Conservation (phyloP, 768 basidiomycete genomes). For the Ramaria rubella region DNA sequence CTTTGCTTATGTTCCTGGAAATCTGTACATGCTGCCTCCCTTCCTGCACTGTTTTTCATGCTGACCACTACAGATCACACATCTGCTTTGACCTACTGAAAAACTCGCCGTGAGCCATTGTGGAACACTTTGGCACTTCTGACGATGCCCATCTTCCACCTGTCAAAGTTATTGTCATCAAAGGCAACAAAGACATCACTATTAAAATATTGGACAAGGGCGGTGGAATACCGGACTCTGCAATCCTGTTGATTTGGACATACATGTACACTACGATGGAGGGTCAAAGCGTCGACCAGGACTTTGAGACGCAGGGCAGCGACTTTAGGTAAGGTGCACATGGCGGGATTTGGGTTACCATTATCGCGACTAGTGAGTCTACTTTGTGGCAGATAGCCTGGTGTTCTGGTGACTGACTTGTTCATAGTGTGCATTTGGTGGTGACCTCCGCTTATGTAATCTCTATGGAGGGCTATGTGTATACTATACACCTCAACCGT, state of each 20-base stretch:
- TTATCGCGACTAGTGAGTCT: slow-evolving; percentile 74
- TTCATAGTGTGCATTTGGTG: slow-evolving; percentile 86
- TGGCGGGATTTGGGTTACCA: slow-evolving; percentile 95
- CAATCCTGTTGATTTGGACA: slow-evolving; percentile 95
- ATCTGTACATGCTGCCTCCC: slow-evolving; percentile 40
- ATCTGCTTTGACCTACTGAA: slow-evolving; percentile 97
- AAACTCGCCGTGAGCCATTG: slow-evolving; percentile 94
- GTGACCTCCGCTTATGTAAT: slow-evolving; percentile 89
- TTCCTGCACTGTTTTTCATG: slow-evolving; percentile 3
- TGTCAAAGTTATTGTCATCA: slow-evolving; percentile 91
- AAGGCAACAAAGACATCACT: slow-evolving; percentile 97
- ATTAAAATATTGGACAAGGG: slow-evolving; percentile 99
- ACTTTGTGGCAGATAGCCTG: not conserved
- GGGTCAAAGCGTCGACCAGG: slow-evolving; percentile 61
- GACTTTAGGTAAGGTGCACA: slow-evolving; percentile 95
- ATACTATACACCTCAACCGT: slow-evolving; percentile 84
- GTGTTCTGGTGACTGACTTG: not conserved
- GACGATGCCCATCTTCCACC: slow-evolving; percentile 76
- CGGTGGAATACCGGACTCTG: slow-evolving; percentile 84
- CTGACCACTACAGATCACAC: slow-evolving; percentile 48
- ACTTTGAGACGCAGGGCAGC: slow-evolving; percentile 59
- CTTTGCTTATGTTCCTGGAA: slow-evolving; percentile 95
- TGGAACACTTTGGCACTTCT: slow-evolving; percentile 84
- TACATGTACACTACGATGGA: slow-evolving; percentile 94
- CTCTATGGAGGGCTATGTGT: slow-evolving; percentile 98